Evolutionary conservation across 768 basidiomycete genomes (phyloP).

Genomic region (Trichaptum fuscoviolaceum): DNA sequence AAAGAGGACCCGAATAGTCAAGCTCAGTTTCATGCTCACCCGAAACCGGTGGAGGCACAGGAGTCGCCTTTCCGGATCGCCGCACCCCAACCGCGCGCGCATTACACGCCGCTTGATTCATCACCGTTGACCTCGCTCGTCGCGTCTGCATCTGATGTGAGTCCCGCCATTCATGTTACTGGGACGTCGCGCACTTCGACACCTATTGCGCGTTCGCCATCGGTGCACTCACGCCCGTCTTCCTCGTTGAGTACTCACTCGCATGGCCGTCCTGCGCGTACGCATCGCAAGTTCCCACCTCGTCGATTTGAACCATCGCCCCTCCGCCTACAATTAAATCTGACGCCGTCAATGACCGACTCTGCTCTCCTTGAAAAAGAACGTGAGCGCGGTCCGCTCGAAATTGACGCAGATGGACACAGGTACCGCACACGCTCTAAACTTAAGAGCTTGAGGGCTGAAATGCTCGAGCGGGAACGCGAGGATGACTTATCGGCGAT

Average conservation of each 20-base stretch:
- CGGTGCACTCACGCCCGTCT: background rate
- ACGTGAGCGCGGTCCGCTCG: background rate
- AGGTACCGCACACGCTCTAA: constrained; percentile 1
- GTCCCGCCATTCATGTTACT: background rate
- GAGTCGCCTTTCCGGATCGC: background rate
- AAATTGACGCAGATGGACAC: constrained; percentile 1
- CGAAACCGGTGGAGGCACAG: background rate
- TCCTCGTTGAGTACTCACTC: background rate
- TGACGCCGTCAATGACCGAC: constrained; percentile 71
- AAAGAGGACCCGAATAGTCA: background rate
- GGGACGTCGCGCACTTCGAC: background rate
- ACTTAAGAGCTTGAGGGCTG: background rate
- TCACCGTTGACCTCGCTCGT: background rate
- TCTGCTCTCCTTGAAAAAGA: constrained; percentile 59
- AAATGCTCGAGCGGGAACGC: background rate
- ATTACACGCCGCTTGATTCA: background rate
- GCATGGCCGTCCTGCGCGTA: background rate
- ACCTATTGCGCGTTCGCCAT: background rate
- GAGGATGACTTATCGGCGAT: background rate
- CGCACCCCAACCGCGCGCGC: background rate
- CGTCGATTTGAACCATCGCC: background rate
- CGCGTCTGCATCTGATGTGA: background rate
- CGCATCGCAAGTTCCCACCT: background rate
- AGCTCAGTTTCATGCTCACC: background rate
- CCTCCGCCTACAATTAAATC: background rate